Evolutionary conservation across 495 filamentous ascomycete genomes (phyloP).

Genomic region (Hypoxylon cercidicola): DNA sequence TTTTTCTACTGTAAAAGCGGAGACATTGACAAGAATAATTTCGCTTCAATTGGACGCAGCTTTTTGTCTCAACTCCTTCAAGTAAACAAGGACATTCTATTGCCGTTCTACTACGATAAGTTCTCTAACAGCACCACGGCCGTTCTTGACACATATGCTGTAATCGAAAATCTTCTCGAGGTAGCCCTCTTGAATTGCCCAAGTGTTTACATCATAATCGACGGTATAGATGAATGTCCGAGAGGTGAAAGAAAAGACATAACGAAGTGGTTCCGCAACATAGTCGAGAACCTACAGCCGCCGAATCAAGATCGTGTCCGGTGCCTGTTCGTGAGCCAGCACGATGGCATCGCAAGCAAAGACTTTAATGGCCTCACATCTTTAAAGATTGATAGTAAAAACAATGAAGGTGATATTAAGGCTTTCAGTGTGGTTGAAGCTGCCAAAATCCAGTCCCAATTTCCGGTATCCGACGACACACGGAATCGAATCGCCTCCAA

Average conservation of each 20-base stretch:
- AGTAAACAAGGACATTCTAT: not conserved
- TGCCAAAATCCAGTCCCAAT: not conserved
- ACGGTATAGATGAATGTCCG: not conserved
- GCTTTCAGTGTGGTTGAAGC: not conserved
- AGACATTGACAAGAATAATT: not conserved
- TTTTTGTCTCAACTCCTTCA: not conserved
- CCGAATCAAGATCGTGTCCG: conserved; percentile 2
- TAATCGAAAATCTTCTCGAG: not conserved
- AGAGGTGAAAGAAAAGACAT: not conserved
- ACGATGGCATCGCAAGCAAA: conserved; percentile 1
- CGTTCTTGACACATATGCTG: not conserved
- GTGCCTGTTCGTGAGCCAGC: not conserved
- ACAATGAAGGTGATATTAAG: not conserved
- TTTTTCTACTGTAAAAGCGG: not conserved
- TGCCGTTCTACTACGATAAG: not conserved
- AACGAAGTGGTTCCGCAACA: not conserved
- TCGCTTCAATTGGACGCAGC: conserved; percentile 1
- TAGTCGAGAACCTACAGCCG: not conserved
- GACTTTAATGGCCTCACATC: not conserved
- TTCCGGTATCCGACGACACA: not conserved
- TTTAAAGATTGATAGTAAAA: conserved; percentile 1
- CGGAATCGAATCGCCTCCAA: not conserved
- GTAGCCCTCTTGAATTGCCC: not conserved
- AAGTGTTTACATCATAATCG: not conserved
- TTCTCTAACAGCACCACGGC: not conserved